phyloP scores from a whole-genome alignment of 257 asterid genomes.

The Plantago elongata region DNA sequence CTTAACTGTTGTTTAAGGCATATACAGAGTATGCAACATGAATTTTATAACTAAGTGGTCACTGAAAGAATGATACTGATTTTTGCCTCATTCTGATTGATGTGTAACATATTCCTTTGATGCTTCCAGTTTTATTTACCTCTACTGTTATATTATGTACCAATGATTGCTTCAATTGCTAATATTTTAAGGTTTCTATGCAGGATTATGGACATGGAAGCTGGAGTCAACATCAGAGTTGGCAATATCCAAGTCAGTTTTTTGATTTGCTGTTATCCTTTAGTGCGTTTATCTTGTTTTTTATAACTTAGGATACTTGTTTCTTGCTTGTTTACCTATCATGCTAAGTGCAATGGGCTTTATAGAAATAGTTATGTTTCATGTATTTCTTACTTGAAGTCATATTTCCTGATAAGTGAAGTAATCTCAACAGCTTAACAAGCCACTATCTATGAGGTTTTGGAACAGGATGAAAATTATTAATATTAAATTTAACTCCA shows the following conservation, averaged over 20 bases:
- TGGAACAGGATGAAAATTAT: not conserved
- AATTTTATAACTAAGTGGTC: not conserved
- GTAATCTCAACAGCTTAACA: too few relatives aligned
- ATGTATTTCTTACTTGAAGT: not conserved
- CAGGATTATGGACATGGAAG: conserved; percentile 72
- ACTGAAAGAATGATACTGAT: not conserved
- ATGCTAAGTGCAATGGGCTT: too few relatives aligned
- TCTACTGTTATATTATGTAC: too few relatives aligned
- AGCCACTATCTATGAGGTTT: not conserved
- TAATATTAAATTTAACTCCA: too few relatives aligned
- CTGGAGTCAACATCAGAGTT: conserved; percentile 76
- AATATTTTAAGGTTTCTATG: conserved; percentile 22
- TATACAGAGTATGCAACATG: not conserved
- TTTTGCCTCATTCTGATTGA: not conserved
- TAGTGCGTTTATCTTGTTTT: conserved; percentile 8
- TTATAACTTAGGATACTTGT: not conserved
- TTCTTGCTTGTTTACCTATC: not conserved
- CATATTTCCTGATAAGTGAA: not conserved
- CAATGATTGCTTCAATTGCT: conserved; percentile 7
- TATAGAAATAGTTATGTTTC: not conserved
- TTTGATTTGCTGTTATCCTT: conserved; percentile 18
- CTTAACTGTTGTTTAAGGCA: not conserved
- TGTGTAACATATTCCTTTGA: not conserved
- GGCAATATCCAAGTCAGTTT: conserved; percentile 73
- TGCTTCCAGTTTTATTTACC: not conserved